A percentile compares a stretch with the other conserved stretches of the same genome.
Evolutionary conservation across 352 stramenopile genomes (phyloP).

Genomic region (Phytophthora multivora): DNA sequence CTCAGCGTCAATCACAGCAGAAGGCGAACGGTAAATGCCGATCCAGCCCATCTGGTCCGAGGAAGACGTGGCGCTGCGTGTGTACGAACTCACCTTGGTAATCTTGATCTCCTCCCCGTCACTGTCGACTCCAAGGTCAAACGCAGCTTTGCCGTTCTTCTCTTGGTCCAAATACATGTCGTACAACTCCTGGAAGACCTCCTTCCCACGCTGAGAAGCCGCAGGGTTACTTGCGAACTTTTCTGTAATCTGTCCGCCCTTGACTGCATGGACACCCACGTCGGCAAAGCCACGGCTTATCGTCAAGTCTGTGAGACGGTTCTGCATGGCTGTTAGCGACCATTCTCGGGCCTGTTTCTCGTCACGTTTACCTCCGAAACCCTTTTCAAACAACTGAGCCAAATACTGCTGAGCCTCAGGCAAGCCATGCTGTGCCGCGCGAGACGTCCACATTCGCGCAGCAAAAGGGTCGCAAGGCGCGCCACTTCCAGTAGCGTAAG

Average conservation of each 20-base stretch:
- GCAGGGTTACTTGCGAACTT: constrained; percentile 13
- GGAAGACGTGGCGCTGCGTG: constrained; percentile 11
- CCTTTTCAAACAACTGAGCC: constrained; percentile 32
- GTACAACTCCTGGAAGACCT: constrained; percentile 29
- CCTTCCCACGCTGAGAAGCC: constrained; percentile 17
- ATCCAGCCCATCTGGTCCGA: constrained; percentile 4
- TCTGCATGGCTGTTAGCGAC: constrained; percentile 21
- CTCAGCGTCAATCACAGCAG: constrained; percentile 33
- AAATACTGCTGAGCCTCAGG: constrained; percentile 33
- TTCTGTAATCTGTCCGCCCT: constrained; percentile 6
- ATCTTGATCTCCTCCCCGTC: constrained; percentile 14
- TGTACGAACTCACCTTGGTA: constrained; percentile 21
- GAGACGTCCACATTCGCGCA: constrained; percentile 40
- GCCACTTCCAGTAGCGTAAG: constrained; percentile 35
- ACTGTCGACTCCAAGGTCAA: neutral
- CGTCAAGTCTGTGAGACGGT: constrained; percentile 24
- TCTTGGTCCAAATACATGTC: constrained; percentile 27
- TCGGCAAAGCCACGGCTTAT: constrained; percentile 21
- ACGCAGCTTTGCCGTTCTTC: neutral
- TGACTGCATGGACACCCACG: constrained; percentile 1
- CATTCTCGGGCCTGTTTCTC: constrained; percentile 27
- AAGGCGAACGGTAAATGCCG: constrained; percentile 28
- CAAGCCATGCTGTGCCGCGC: constrained; percentile 40
- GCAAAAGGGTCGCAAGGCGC: constrained; percentile 29
- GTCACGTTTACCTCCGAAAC: constrained; percentile 31